These are phyloP conservation scores for Yamadazyma nakazawae DNA, from an alignment of 805 yeast genomes.

Conservation along the genomic window DNA sequence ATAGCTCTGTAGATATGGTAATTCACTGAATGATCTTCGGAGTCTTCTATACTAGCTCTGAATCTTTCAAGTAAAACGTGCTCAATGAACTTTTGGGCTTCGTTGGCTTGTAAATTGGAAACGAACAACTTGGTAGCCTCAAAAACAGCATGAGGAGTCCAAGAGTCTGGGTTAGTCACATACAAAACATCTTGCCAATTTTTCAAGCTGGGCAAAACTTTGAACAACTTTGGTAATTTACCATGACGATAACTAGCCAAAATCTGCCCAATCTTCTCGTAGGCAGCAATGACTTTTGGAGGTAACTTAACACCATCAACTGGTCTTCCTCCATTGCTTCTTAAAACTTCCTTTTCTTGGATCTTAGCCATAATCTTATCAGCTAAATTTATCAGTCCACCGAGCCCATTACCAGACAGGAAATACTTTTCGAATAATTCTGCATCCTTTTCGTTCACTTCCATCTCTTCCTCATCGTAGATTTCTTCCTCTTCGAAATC, in stretches of 20 bases:
- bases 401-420: constrained; percentile 13
- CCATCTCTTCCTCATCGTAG: constrained; percentile 56
- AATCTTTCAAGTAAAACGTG: constrained; percentile 67
- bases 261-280: constrained; percentile 85
- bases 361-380: constrained; percentile 92
- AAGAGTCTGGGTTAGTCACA: constrained; percentile 85
- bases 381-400: constrained; percentile 66
- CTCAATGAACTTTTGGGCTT: constrained; percentile 81
- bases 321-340: constrained; percentile 28
- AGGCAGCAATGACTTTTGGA: constrained; percentile 94
- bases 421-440: constrained; percentile 79
- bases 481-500: constrained; percentile 54
- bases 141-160: constrained; percentile 94
- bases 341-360: constrained; percentile 59
- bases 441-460: constrained; percentile 77
- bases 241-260: constrained; percentile 91
- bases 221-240: constrained; percentile 92
- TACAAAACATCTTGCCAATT: constrained; percentile 95
- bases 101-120: constrained; percentile 80
- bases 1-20: constrained; percentile 90
- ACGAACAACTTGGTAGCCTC: constrained; percentile 95
- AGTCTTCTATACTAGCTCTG: constrained; percentile 65
- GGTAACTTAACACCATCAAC: constrained; percentile 82
- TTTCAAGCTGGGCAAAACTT: constrained; percentile 85
- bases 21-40: constrained; percentile 75